Evolutionary conservation across 225 moss, liverwort and hornwort genomes (phyloP), one percentile per base, ranked within the genome.

Genomic region (Bryoerythrophyllum caledonicum): DNA sequence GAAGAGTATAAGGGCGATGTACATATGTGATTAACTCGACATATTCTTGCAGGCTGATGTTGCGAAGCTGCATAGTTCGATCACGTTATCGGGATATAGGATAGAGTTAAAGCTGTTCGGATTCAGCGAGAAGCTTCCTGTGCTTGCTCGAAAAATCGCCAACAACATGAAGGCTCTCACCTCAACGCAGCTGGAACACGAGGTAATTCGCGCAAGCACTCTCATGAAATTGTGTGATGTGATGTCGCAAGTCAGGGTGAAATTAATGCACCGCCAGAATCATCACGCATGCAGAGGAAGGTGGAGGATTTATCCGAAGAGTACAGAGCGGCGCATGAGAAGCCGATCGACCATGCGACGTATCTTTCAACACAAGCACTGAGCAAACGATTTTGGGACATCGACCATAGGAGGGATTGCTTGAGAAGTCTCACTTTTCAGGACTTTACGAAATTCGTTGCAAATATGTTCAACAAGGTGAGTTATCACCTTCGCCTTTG

Each of bases 41-140:
- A 2, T 44, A 9, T 58, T 20, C 14, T 64, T 78, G 46, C 32
- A 92, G 92, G 96, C 92, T 63, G 86, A 90, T 74, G 65, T 83
- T 56, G 96, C 92, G 25, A 94, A 94, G 80, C 77, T 96, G 37
- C 79, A 87, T 74, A 85, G 87, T 4, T 90, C 91, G 10, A 78
- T 96, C 70, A 76, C 83, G 65, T 38, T 91, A 59, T 77, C 89
- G 34, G 90, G 88, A 38, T 82, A 64, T 30, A 94, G 79, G 83
- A 80, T 96, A 65, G 92, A 94, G 80, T 27, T 94, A 38, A 91
- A 83, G 88, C 83, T 94, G 57, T 91, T 82, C 56, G 94, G 96
- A 6, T 92, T 96, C 70, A 92, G 91, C 60, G 92, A 96, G 74
- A 96, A 96, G 74, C 87, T 96, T 43, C 84, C 81, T 7, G 75